These are phyloP conservation scores for Filobasidium floriforme DNA, from an alignment of 768 basidiomycete species.

Conservation along the genomic window DNA sequence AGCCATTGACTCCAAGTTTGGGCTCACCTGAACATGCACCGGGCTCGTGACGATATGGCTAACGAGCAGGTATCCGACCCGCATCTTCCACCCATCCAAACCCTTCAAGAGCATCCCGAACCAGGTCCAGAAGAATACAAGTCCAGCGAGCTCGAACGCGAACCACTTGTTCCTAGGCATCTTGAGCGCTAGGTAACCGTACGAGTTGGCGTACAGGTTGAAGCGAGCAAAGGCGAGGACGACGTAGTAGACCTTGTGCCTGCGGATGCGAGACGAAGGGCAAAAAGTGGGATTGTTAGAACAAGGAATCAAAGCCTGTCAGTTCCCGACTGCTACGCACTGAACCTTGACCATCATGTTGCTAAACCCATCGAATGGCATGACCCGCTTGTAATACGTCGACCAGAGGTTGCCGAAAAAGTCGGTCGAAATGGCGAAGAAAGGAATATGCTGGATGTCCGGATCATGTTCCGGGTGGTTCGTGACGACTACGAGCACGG, in stretches of 20 bases:
- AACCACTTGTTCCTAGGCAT: slow-evolving; percentile 56
- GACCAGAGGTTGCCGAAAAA: slow-evolving; percentile 85
- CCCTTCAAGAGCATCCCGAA: slow-evolving; percentile 63
- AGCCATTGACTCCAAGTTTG: too few species aligned
- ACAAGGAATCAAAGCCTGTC: slow-evolving; percentile 2
- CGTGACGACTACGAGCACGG: slow-evolving; percentile 65
- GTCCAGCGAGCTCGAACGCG: slow-evolving; percentile 61
- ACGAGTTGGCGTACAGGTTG: slow-evolving; percentile 87
- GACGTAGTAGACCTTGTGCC: slow-evolving; percentile 83
- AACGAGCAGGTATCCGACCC: slow-evolving; percentile 67
- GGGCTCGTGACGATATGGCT: slow-evolving; percentile 82
- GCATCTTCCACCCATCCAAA: slow-evolving; percentile 64
- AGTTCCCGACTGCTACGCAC: slow-evolving; percentile 23
- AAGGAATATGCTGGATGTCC: slow-evolving; percentile 63
- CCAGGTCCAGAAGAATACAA: slow-evolving; percentile 85
- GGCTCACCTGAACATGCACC: slow-evolving; percentile 78
- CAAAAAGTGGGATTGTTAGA: too few species aligned
- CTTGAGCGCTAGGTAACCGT: slow-evolving; percentile 53
- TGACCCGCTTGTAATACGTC: slow-evolving; percentile 83
- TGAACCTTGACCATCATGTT: slow-evolving; percentile 64
- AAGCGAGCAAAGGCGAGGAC: slow-evolving; percentile 84
- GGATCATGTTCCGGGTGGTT: slow-evolving; percentile 90
- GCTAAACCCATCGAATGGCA: slow-evolving; percentile 67
- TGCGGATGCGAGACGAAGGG: too few species aligned
- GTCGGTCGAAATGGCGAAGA: slow-evolving; percentile 81